phyloP scores from a whole-genome alignment of 768 basidiomycete genomes.

The Trametes cingulata region DNA sequence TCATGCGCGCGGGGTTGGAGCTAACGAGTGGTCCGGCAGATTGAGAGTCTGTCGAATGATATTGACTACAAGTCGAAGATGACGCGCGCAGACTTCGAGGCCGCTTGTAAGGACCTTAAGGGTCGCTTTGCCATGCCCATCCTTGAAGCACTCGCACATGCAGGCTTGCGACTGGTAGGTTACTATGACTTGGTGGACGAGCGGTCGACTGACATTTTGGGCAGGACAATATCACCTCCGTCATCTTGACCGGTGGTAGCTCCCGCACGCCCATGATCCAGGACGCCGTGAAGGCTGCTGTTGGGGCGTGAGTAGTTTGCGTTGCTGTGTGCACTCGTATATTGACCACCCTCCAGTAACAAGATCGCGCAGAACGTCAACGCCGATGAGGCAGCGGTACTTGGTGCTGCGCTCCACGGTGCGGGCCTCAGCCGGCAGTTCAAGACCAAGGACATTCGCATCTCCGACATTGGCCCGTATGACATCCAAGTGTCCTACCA shows the following conservation, averaged over 20 bases:
- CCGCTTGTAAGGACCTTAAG: slow-evolving; percentile 65
- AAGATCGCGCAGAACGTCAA: slow-evolving; percentile 95
- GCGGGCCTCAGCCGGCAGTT: slow-evolving; percentile 87
- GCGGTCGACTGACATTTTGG: background rate
- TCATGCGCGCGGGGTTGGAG: background rate
- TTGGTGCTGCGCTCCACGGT: slow-evolving; percentile 90
- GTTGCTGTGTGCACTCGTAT: background rate
- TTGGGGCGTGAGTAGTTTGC: slow-evolving; percentile 65
- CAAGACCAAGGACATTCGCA: slow-evolving; percentile 92
- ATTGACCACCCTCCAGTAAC: slow-evolving; percentile 42
- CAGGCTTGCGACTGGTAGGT: slow-evolving; percentile 67
- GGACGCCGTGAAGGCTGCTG: slow-evolving; percentile 69
- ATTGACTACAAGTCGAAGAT: slow-evolving; percentile 86
- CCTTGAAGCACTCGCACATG: slow-evolving; percentile 63
- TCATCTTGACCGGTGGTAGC: slow-evolving; percentile 91
- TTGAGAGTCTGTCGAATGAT: slow-evolving; percentile 89
- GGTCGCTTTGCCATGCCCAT: slow-evolving; percentile 69
- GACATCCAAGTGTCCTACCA: slow-evolving; percentile 82
- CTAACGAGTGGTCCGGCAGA: slow-evolving; percentile 39
- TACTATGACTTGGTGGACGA: background rate
- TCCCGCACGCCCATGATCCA: slow-evolving; percentile 94
- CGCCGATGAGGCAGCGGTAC: slow-evolving; percentile 93
- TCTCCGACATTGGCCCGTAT: slow-evolving; percentile 69
- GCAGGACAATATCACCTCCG: slow-evolving; percentile 80
- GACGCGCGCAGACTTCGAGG: slow-evolving; percentile 78